These are phyloP conservation scores for Athelia psychrophila DNA, from an alignment of 1,284 basidiomycete species.

Conservation along the genomic window DNA sequence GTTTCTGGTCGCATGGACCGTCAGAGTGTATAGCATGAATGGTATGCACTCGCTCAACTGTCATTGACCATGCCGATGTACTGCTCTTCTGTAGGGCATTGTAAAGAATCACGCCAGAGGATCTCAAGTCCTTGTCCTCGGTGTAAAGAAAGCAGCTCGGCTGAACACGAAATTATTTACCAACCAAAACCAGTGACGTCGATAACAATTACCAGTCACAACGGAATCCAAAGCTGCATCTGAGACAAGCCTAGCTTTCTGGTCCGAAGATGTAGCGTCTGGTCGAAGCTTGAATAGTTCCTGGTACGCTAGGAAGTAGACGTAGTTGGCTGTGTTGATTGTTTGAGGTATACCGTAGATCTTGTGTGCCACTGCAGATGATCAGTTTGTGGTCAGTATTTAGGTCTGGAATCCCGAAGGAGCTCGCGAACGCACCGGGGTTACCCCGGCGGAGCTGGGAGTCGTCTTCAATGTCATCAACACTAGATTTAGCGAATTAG, in stretches of 20 bases:
- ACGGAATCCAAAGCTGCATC: slow-evolving; percentile 58
- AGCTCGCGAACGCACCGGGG: slow-evolving; percentile 57
- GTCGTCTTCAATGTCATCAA: slow-evolving; percentile 98
- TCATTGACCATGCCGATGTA: slow-evolving; percentile 97
- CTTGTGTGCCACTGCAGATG: slow-evolving; percentile 77
- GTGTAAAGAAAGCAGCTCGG: slow-evolving; percentile 88
- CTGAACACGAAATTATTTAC: slow-evolving; percentile 29
- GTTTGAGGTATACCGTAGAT: slow-evolving; percentile 97
- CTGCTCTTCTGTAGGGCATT: slow-evolving; percentile 93
- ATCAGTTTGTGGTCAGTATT: background rate
- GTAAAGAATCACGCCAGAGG: slow-evolving; percentile 90
- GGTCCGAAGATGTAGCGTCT: slow-evolving; percentile 13
- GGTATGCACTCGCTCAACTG: slow-evolving; percentile 54
- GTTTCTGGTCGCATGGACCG: slow-evolving; percentile 67
- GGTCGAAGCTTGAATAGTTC: slow-evolving; percentile 66
- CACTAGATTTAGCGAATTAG: slow-evolving; percentile 39
- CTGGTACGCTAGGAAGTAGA: slow-evolving; percentile 89
- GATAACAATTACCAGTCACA: slow-evolving; percentile 52
- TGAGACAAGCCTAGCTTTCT: slow-evolving; percentile 22
- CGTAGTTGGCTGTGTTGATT: slow-evolving; percentile 97
- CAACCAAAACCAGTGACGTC: background rate
- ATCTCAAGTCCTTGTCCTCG: slow-evolving; percentile 96
- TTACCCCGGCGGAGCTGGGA: slow-evolving; percentile 86
- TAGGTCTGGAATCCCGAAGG: background rate
- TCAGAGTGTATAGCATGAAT: background rate